A percentile compares a stretch with the other conserved stretches of the same genome.
These are phyloP conservation scores for Trametes hirsuta DNA, from an alignment of 1,284 basidiomycete species.

Conservation along the genomic window DNA sequence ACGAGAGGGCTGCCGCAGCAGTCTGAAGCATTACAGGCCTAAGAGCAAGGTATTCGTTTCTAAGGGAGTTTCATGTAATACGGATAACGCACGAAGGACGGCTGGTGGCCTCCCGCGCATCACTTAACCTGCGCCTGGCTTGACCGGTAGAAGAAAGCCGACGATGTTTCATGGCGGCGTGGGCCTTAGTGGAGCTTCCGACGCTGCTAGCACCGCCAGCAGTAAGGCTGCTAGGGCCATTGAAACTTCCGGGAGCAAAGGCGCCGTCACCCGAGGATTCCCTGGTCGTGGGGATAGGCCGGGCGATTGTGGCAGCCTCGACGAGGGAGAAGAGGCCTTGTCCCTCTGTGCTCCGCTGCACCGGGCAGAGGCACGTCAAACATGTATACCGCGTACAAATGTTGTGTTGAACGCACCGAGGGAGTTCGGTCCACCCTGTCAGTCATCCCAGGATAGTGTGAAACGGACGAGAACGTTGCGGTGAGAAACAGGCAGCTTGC, in stretches of 20 bases:
- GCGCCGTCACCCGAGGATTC: constrained; percentile 28
- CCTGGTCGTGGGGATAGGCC: constrained; percentile 46
- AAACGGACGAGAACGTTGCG: constrained; percentile 11
- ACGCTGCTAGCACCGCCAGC: constrained; percentile 19
- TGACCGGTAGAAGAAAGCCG: constrained; percentile 70
- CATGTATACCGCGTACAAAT: neutral
- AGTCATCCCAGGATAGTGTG: constrained; percentile 12
- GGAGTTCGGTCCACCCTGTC: constrained; percentile 14
- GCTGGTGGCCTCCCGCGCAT: constrained; percentile 73
- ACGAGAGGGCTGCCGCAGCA: constrained; percentile 49
- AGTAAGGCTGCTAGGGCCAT: constrained; percentile 36
- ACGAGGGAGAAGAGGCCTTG: constrained; percentile 69
- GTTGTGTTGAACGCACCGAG: constrained; percentile 8
- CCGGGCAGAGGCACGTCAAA: neutral
- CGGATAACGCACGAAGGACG: constrained; percentile 65
- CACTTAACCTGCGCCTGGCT: constrained; percentile 68
- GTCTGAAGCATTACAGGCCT: constrained; percentile 49
- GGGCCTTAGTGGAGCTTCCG: constrained; percentile 30
- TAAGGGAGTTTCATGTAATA: constrained; percentile 10
- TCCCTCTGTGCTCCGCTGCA: constrained; percentile 23
- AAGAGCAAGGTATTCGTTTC: constrained; percentile 13
- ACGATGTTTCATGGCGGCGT: constrained; percentile 52
- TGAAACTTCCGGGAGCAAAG: constrained; percentile 35
- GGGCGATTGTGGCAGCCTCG: constrained; percentile 55
- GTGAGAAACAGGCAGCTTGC: constrained; percentile 5